Conservation (phyloP, 129 eudicot genomes). For the Erigeron canadensis region DNA sequence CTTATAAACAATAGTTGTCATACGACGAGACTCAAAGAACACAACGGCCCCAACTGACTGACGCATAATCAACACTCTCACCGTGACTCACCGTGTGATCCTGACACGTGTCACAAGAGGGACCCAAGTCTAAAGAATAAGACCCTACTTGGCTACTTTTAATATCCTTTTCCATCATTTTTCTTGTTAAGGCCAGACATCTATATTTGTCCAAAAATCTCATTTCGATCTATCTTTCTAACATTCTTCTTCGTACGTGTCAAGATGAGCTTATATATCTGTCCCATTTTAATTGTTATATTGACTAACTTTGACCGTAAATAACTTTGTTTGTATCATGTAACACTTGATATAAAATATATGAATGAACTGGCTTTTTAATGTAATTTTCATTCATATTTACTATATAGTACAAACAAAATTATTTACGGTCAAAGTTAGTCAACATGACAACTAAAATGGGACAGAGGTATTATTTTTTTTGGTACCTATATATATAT, state of each 20-base stretch:
- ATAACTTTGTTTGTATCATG: too few relatives aligned
- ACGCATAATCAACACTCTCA: conserved; percentile 22
- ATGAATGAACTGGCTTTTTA: too few relatives aligned
- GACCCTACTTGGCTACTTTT: not conserved
- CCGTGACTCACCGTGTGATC: conserved; percentile 23
- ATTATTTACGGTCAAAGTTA: too few relatives aligned
- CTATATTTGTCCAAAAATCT: not conserved
- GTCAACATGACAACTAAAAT: too few relatives aligned
- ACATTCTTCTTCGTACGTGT: not conserved
- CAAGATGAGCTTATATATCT: not conserved
- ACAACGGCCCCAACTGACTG: conserved; percentile 30
- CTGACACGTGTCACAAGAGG: conserved; percentile 11
- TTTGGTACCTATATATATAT: too few relatives aligned
- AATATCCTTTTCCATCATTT: not conserved
- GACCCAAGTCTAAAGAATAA: not conserved
- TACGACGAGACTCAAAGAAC: conserved; percentile 27
- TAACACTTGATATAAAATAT: too few relatives aligned
- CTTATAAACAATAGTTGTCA: too few relatives aligned
- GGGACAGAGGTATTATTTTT: too few relatives aligned
- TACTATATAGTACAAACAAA: too few relatives aligned
- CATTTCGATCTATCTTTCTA: not conserved
- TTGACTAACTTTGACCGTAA: too few relatives aligned
- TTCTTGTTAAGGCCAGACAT: not conserved
- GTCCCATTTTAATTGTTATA: too few relatives aligned
- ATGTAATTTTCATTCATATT: too few relatives aligned